phyloP scores from a whole-genome alignment of 1,284 basidiomycete genomes.

The Malassezia sympodialis region DNA sequence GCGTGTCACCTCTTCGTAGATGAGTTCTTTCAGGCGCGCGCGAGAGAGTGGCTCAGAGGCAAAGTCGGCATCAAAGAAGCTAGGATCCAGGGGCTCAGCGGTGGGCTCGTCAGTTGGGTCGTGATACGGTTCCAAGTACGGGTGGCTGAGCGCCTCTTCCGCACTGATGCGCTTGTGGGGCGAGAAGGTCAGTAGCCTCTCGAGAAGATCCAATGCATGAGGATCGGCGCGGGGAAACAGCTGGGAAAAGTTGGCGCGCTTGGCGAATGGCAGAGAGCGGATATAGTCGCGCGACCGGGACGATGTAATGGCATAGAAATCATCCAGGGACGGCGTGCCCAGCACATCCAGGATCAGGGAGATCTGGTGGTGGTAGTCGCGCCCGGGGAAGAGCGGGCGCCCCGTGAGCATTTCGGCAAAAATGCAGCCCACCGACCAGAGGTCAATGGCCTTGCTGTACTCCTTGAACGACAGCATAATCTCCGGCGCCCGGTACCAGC shows the following conservation, averaged over 20 bases:
- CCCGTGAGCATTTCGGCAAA: conserved; percentile 85
- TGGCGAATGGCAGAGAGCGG: conserved; percentile 79
- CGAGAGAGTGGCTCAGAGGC: conserved; percentile 51
- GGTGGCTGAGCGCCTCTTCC: conserved; percentile 44
- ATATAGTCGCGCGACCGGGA: conserved; percentile 79
- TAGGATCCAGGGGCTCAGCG: conserved; percentile 39
- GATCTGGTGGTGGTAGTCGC: conserved; percentile 52
- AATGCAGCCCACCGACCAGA: conserved; percentile 87
- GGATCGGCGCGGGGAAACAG: conserved; percentile 66
- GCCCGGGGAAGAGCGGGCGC: conserved; percentile 76
- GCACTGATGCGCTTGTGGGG: conserved; percentile 45
- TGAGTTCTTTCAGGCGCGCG: conserved; percentile 42
- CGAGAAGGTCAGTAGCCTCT: conserved; percentile 65
- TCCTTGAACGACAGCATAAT: conserved; percentile 49
- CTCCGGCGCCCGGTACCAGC: conserved; percentile 47
- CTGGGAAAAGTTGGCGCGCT: conserved; percentile 64
- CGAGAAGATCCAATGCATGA: conserved; percentile 64
- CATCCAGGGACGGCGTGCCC: conserved; percentile 56
- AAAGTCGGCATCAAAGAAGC: conserved; percentile 45
- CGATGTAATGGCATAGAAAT: conserved; percentile 62
- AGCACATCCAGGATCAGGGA: conserved; percentile 56
- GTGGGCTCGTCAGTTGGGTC: conserved; percentile 46
- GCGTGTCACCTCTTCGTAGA: conserved; percentile 36
- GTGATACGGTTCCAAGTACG: conserved; percentile 45
- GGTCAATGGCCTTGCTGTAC: conserved; percentile 48